phyloP scores from a whole-genome alignment of 805 yeast genomes.

The Sugiyamaella valdiviana region DNA sequence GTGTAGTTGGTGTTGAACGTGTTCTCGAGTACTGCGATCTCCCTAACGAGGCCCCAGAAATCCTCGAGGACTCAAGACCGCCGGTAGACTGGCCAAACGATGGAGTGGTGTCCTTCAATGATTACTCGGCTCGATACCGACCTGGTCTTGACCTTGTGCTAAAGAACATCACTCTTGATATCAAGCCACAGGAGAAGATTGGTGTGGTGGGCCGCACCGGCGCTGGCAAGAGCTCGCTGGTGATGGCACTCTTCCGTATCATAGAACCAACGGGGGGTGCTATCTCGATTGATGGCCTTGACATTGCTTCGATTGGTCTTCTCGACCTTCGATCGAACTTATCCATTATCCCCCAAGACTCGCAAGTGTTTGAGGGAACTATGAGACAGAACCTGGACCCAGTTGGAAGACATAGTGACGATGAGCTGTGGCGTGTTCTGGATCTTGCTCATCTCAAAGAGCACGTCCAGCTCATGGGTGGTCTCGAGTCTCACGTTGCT shows the following conservation, averaged over 20 bases:
- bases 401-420: conserved; percentile 43
- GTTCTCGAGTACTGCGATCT: conserved; percentile 31
- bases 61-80: conserved; percentile 59
- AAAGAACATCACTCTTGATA: conserved; percentile 53
- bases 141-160: conserved; percentile 66
- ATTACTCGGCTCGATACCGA: conserved; percentile 67
- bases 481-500: conserved; percentile 46
- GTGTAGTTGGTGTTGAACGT: conserved; percentile 80
- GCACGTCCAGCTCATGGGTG: conserved; percentile 40
- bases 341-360: conserved; percentile 65
- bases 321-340: conserved; percentile 50
- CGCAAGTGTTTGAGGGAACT: conserved; percentile 59
- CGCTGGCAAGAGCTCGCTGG: conserved; percentile 77
- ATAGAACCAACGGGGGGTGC: conserved; percentile 47
- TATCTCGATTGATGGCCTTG: conserved; percentile 51
- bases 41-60: conserved; percentile 59
- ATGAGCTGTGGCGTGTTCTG: conserved; percentile 51
- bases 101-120: conserved; percentile 57
- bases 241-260: conserved; percentile 64
- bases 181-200: conserved; percentile 68
- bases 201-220: conserved; percentile 92
- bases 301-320: conserved; percentile 47
- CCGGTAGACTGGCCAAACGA: conserved; percentile 59
- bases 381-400: conserved; percentile 61
- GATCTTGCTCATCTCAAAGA: conserved; percentile 49